phyloP scores from a whole-genome alignment of 2,329 filamentous ascomycete species.

The Proliferodiscus dingleyae region DNA sequence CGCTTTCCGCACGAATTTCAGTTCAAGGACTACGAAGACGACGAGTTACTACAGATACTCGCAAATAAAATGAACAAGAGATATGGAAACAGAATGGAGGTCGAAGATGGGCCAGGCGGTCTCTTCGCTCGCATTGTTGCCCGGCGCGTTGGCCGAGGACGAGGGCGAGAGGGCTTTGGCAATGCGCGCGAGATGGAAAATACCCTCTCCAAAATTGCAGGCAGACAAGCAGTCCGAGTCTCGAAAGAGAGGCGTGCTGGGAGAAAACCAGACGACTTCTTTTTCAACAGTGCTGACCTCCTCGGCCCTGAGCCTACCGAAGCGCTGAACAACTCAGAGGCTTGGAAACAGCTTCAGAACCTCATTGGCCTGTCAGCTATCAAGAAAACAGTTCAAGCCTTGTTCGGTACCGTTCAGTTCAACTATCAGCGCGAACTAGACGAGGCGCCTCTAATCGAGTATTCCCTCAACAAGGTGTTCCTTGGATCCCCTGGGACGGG shows the following conservation, averaged over 20 bases:
- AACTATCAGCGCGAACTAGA: conserved; percentile 64
- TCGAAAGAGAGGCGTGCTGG: conserved; percentile 38
- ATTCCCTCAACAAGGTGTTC: conserved; percentile 64
- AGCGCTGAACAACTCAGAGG: conserved; percentile 45
- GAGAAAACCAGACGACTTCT: conserved; percentile 47
- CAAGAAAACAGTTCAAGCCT: conserved; percentile 52
- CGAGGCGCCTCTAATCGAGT: conserved; percentile 54
- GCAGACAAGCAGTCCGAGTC: conserved; percentile 56
- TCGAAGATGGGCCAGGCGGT: conserved; percentile 54
- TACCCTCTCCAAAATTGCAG: conserved; percentile 45
- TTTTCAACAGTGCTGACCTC: conserved; percentile 62
- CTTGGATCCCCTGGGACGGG: conserved; percentile 70
- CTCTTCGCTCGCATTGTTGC: conserved; percentile 60
- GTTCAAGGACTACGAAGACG: conserved; percentile 65
- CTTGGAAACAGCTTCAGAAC: conserved; percentile 53
- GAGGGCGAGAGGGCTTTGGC: conserved; percentile 64
- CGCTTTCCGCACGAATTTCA: conserved; percentile 61
- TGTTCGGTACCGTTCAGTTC: conserved; percentile 56
- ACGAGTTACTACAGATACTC: conserved; percentile 60
- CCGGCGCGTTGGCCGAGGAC: conserved; percentile 54
- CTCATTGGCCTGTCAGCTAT: conserved; percentile 58
- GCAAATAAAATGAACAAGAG: conserved; percentile 47
- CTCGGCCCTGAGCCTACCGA: conserved; percentile 62
- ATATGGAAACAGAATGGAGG: conserved; percentile 49
- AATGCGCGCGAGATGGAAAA: conserved; percentile 70